Evolutionary conservation across 1,284 basidiomycete genomes (phyloP).

Genomic region (Ustilago shanxiensis): DNA sequence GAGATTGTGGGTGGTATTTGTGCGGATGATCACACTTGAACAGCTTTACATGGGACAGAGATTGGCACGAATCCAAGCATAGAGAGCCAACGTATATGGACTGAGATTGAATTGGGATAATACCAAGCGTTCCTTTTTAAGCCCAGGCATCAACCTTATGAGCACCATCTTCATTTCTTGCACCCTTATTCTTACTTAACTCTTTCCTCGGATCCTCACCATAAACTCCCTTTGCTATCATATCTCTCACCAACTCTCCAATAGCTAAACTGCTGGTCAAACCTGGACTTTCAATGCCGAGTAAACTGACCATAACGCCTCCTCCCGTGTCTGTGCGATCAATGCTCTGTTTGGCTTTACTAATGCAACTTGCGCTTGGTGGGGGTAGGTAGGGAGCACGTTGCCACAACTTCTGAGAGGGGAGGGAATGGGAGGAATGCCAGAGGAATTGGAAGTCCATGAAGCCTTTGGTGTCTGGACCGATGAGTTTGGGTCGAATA

Average conservation of each 20-base stretch:
- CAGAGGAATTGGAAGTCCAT: conserved; percentile 79
- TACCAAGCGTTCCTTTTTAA: not conserved
- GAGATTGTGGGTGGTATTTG: too few relatives aligned
- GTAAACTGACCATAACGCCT: conserved; percentile 71
- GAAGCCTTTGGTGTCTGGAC: conserved; percentile 79
- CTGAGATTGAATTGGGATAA: not conserved
- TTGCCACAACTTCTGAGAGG: conserved; percentile 61
- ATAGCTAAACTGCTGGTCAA: conserved; percentile 73
- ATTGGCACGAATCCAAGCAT: too few relatives aligned
- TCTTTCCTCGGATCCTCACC: conserved; percentile 43
- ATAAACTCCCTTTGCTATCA: conserved; percentile 71
- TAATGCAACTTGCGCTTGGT: conserved; percentile 27
- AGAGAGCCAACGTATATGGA: not conserved
- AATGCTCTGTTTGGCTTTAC: conserved; percentile 8
- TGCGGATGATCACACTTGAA: too few relatives aligned
- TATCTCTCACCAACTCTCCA: conserved; percentile 72
- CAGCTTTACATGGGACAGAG: too few relatives aligned
- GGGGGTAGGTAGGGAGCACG: conserved; percentile 28
- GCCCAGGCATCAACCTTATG: conserved; percentile 58
- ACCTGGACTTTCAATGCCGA: conserved; percentile 75
- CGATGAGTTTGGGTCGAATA: conserved; percentile 87
- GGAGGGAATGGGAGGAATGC: conserved; percentile 55
- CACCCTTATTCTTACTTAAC: conserved; percentile 47
- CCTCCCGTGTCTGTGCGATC: conserved; percentile 17
- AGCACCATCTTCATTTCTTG: conserved; percentile 55